phyloP scores from a whole-genome alignment of 306 rosid genomes.

The Cajanus cajan region DNA sequence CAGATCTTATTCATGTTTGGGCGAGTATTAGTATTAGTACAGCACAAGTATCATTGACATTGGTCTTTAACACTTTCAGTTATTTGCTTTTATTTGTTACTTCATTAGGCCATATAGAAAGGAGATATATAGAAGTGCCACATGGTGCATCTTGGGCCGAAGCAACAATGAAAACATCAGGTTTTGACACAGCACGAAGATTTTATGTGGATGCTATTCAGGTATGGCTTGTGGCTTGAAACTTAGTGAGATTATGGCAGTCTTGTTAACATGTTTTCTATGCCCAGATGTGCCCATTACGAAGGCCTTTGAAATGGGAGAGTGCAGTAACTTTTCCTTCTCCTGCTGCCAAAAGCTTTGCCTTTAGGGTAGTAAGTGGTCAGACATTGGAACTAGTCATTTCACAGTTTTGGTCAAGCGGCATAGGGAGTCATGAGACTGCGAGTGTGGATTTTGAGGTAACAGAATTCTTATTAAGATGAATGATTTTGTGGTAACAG shows the following conservation, averaged over 20 bases:
- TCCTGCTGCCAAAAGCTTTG: slow-evolving; percentile 74
- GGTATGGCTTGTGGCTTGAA: slow-evolving; percentile 50
- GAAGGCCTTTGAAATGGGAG: slow-evolving; percentile 92
- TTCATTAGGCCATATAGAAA: slow-evolving; percentile 81
- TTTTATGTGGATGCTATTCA: slow-evolving; percentile 87
- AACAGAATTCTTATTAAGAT: slow-evolving; percentile 24
- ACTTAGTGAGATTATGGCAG: slow-evolving; percentile 2
- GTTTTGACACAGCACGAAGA: slow-evolving; percentile 80
- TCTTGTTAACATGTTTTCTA: slow-evolving; percentile 41
- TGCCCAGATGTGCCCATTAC: slow-evolving; percentile 74
- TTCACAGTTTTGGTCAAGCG: slow-evolving; percentile 96
- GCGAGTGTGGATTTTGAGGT: slow-evolving; percentile 92
- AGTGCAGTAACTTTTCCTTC: slow-evolving; percentile 65
- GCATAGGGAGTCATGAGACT: slow-evolving; percentile 81
- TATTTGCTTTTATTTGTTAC: slow-evolving; percentile 26
- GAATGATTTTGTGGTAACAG: slow-evolving; percentile 80
- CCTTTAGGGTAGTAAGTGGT: slow-evolving; percentile 82
- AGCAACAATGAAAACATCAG: slow-evolving; percentile 78
- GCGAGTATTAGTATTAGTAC: slow-evolving; percentile 10
- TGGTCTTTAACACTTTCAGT: slow-evolving; percentile 7
- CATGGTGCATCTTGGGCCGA: slow-evolving; percentile 89
- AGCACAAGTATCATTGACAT: slow-evolving; percentile 7
- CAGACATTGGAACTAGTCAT: slow-evolving; percentile 87
- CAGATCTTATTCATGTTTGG: slow-evolving; percentile 17
- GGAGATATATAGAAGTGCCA: slow-evolving; percentile 88